Percentiles rank a stretch among this genome's conserved stretches.
Evolutionary conservation across 306 rosid genomes (phyloP).

Genomic region (Quercus mongolica): DNA sequence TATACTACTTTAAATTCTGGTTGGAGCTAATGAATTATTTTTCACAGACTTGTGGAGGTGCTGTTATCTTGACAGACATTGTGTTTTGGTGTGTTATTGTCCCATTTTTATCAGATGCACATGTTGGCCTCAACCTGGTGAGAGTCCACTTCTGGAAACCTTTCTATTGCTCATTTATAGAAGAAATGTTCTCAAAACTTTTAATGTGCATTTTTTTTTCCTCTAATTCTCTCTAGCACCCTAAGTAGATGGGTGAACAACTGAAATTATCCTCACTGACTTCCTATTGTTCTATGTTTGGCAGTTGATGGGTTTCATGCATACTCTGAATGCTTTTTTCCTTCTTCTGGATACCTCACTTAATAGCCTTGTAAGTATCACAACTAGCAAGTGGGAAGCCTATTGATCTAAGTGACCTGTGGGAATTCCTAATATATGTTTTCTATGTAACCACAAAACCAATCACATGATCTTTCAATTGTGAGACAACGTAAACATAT

Average conservation of each 20-base stretch:
- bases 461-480: too few species aligned
- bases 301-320: constrained; percentile 84
- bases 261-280: neutral
- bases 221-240: neutral
- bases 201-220: neutral
- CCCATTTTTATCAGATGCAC: constrained; percentile 62
- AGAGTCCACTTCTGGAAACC: constrained; percentile 4
- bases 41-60: constrained; percentile 82
- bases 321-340: constrained; percentile 55
- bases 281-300: constrained; percentile 12
- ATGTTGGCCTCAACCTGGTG: constrained; percentile 59
- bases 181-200: neutral
- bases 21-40: constrained; percentile 21
- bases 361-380: constrained; percentile 68
- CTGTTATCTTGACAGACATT: constrained; percentile 68
- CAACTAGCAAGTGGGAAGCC: neutral
- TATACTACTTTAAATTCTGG: neutral
- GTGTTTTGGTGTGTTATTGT: constrained; percentile 83
- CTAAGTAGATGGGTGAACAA: neutral
- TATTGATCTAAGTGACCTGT: neutral
- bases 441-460: too few species aligned
- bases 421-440: too few species aligned
- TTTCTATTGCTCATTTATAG: neutral
- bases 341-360: constrained; percentile 68
- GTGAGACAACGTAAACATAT: neutral